Evolutionary conservation across 441 rosid genomes (phyloP), one percentile per base, ranked within the genome.

Genomic region (California macrophylla): DNA sequence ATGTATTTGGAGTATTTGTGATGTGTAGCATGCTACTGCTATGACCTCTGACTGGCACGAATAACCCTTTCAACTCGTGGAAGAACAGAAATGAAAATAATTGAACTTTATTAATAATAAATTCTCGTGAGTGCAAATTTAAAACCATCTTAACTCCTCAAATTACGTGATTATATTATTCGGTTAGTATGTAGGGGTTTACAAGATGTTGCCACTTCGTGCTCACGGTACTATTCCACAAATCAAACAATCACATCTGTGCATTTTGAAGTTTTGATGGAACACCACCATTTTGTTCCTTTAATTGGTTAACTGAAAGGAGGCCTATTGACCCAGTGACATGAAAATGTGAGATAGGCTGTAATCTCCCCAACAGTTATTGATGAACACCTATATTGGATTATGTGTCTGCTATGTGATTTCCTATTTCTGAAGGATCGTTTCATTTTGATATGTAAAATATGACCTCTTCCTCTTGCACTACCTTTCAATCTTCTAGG

Each of bases 401-500:
- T 50, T 18, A 9, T 7, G 6, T 23, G 8, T 54, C 25, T 54
- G 26, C 6, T 54, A 21, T 54, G 12, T 20, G 25, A 54, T 54
- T 54, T 54, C 25, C 61, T 54, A 18, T 16, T 50, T 16, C 23
- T 50, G 58, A 18, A 18, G 1, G 26, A 25, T 18, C 20, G 25
- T 20, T 54, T 54, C 21, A 50, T 50, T 6, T 50, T 23, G 23
- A 18, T 54, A 5, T 20, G 25, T 54, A 20, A 5, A 54, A 6
- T 54, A 3, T 20, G 25, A 2, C 61, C 25, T 54, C 12, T 54
- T 16, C 2, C 2, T 4, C 36, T 9, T 40, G 15, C 50, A 12
- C 20, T 45, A 13, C 25, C 10, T 54, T 54, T 20, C 25, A 20
- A 18, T 30, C 13, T 23, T 54, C 20, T 2, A 90, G 98, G 98